phyloP scores from a whole-genome alignment of 495 filamentous ascomycete species.

The Echria macrotheca region DNA sequence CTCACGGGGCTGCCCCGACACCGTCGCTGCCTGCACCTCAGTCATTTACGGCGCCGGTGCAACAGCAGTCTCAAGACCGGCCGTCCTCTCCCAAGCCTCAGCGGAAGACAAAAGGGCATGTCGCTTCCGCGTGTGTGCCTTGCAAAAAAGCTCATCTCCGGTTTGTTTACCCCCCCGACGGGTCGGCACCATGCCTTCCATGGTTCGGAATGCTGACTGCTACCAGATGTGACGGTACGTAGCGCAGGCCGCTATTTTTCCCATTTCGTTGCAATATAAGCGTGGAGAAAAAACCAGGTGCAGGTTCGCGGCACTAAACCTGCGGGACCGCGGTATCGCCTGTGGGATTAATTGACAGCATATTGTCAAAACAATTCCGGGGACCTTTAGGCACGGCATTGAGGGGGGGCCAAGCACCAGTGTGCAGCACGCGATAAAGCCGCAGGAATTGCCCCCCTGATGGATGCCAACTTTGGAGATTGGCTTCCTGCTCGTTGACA shows the following conservation, averaged over 20 bases:
- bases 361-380: slow-evolving; percentile 28
- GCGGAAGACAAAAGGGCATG: slow-evolving; percentile 87
- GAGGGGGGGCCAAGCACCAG: slow-evolving; percentile 21
- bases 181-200: slow-evolving; percentile 4
- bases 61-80: slow-evolving; percentile 28
- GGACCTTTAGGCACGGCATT: slow-evolving; percentile 27
- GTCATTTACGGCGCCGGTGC: slow-evolving; percentile 30
- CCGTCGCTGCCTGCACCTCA: slow-evolving; percentile 22
- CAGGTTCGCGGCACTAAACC: slow-evolving; percentile 13
- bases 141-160: slow-evolving; percentile 93
- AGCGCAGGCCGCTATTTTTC: slow-evolving; percentile 10
- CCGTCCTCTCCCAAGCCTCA: slow-evolving; percentile 57
- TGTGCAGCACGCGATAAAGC: slow-evolving; percentile 23
- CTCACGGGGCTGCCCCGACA: slow-evolving; percentile 19
- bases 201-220: slow-evolving; percentile 6
- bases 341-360: slow-evolving; percentile 28
- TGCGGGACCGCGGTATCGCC: slow-evolving; percentile 21
- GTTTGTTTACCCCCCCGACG: slow-evolving; percentile 29
- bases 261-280: slow-evolving; percentile 18
- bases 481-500: slow-evolving; percentile 11
- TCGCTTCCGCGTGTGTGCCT: slow-evolving; percentile 93
- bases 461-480: slow-evolving; percentile 20
- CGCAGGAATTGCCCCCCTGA: slow-evolving; percentile 12
- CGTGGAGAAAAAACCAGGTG: slow-evolving; percentile 21
- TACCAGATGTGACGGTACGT: slow-evolving; percentile 49